phyloP scores from a whole-genome alignment of 163 green algal genomes.

The Scenedesmus sp. region DNA sequence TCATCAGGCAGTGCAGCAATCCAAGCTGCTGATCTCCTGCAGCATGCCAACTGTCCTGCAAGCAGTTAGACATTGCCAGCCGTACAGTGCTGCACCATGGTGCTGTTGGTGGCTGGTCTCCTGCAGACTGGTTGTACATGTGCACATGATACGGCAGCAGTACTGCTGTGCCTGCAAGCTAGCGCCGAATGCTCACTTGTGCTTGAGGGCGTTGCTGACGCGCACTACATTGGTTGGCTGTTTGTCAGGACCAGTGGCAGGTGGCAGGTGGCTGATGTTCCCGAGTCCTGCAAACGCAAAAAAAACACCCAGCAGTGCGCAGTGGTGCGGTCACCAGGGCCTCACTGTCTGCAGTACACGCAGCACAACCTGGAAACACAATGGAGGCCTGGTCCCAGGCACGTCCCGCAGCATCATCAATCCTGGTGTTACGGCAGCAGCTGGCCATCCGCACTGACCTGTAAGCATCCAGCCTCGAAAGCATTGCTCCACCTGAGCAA shows the following conservation, averaged over 20 bases:
- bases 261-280: slow-evolving; percentile 58
- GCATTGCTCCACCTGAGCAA: slow-evolving; percentile 72
- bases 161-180: too few species aligned
- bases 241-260: slow-evolving; percentile 37
- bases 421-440: neutral
- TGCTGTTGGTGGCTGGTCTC: neutral
- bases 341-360: neutral
- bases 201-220: slow-evolving; percentile 51
- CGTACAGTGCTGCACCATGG: neutral
- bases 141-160: too few species aligned
- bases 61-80: neutral
- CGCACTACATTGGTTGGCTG: slow-evolving; percentile 20
- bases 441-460: slow-evolving; percentile 49
- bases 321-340: neutral
- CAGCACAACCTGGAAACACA: neutral
- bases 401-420: slow-evolving; percentile 37
- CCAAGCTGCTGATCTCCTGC: neutral
- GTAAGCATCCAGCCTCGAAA: slow-evolving; percentile 69
- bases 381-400: neutral
- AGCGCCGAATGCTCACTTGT: slow-evolving; percentile 53
- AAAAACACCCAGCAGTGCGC: neutral
- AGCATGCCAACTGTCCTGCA: neutral
- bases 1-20: neutral
- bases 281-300: slow-evolving; percentile 54
- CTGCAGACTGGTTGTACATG: neutral